A percentile compares a stretch with the other conserved stretches of the same genome.
These are phyloP conservation scores for Gymnopilus junonius DNA, from an alignment of 768 basidiomycete species.

Conservation along the genomic window DNA sequence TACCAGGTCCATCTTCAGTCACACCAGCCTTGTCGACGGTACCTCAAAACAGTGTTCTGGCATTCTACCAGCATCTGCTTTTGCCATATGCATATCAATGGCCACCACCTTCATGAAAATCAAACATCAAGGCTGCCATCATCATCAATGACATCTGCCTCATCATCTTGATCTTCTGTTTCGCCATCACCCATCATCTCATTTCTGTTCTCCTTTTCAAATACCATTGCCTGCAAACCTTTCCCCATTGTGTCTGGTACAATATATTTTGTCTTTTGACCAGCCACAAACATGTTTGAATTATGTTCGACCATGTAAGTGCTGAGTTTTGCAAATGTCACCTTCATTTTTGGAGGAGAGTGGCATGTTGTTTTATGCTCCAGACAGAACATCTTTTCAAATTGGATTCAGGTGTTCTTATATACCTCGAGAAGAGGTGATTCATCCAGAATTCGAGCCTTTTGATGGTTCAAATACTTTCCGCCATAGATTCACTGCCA, in stretches of 20 bases:
- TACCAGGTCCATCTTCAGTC: too few relatives aligned
- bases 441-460: constrained; percentile 18
- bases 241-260: background rate
- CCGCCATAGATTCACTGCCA: constrained; percentile 17
- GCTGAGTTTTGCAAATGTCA: constrained; percentile 22
- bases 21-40: too few relatives aligned
- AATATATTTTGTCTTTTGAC: constrained; percentile 12
- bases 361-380: constrained; percentile 24
- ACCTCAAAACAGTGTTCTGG: too few relatives aligned
- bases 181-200: too few relatives aligned
- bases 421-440: constrained; percentile 32
- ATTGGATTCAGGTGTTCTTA: constrained; percentile 15
- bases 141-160: too few relatives aligned
- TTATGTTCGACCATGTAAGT: constrained; percentile 6
- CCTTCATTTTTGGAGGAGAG: constrained; percentile 26
- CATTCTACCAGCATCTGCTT: too few relatives aligned
- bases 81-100: too few relatives aligned
- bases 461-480: constrained; percentile 12
- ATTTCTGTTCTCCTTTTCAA: too few relatives aligned
- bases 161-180: too few relatives aligned
- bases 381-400: constrained; percentile 28
- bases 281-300: constrained; percentile 12
- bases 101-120: too few relatives aligned
- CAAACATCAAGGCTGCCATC: too few relatives aligned
- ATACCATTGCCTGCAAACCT: too few relatives aligned